phyloP scores from a whole-genome alignment of 495 filamentous ascomycete species.

The Talaromyces liani region DNA sequence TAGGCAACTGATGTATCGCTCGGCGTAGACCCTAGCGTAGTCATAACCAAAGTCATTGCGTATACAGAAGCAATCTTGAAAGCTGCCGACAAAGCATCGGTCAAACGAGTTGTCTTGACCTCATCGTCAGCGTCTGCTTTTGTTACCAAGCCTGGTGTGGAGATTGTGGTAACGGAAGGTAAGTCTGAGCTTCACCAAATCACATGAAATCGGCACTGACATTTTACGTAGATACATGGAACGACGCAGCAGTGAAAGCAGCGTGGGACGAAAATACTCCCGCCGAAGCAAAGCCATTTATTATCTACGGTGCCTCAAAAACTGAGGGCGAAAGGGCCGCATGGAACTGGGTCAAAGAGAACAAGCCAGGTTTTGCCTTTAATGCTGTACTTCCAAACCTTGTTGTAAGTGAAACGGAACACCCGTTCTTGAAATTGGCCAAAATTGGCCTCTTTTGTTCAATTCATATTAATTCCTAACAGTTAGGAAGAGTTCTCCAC shows the following conservation, averaged over 20 bases:
- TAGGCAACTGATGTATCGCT: constrained; percentile 23
- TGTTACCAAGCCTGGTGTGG: not conserved
- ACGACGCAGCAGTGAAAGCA: constrained; percentile 31
- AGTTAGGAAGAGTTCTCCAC: constrained; percentile 24
- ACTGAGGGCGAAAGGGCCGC: constrained; percentile 41
- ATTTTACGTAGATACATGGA: constrained; percentile 36
- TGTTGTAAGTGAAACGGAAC: constrained; percentile 12
- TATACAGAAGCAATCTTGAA: constrained; percentile 28
- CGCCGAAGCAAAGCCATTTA: constrained; percentile 15
- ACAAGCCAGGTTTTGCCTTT: constrained; percentile 38
- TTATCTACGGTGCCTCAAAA: constrained; percentile 45
- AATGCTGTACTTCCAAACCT: constrained; percentile 42
- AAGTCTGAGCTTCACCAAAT: not conserved
- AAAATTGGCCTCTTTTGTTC: not conserved
- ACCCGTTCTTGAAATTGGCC: not conserved
- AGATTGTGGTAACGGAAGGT: constrained; percentile 2
- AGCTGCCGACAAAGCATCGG: constrained; percentile 32
- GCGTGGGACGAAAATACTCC: constrained; percentile 26
- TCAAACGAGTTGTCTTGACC: constrained; percentile 45
- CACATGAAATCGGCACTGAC: not conserved
- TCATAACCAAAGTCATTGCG: constrained; percentile 29
- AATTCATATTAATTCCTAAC: not conserved
- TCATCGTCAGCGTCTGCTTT: constrained; percentile 39
- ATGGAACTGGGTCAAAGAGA: constrained; percentile 44
- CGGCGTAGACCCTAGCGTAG: constrained; percentile 30